Base-by-base conservation (phyloP, 73 alveolate species). In the Blepharisma stoltei region DNA sequence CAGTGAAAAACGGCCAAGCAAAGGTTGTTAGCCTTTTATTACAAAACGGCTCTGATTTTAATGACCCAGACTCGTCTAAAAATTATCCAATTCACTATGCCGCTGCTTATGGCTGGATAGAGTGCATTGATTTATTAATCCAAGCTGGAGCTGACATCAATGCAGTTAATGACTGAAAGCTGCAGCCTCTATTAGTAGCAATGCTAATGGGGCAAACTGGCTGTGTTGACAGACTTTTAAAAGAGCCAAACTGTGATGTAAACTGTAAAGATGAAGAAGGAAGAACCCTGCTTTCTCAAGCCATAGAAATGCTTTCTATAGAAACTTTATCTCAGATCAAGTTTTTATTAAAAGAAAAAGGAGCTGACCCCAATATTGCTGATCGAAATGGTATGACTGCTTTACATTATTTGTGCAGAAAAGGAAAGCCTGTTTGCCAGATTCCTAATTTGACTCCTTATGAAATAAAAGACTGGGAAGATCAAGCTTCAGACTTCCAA, bases 81-180 rank as follows among this genome's bases (percentile, higher is more conserved):
- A 96, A 96, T 73, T 77, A 88, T 23, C 98, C 99, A 9, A 83
- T 96, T 3, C 99, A 96, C 83, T 96, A 96, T 86, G 99, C 99
- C 41, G 94, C 98, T 53, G 98, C 98, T 0, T 96, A 88, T 50
- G 99, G 99, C 18, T 94, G 91, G 90, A 70, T 78, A 47, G 96
- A 90, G 6, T 86, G 96, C 44, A 85, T 92, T 27, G 94, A 92
- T 46, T 52, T 93, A 75, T 83, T 96, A 32, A 52, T 94, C 53
- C 70, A 85, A 45, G 98, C 96, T 0, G 99, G 98, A 68, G 98
- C 98, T 32, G 94, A 94, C 70, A 90, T 93, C 6, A 96, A 94
- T 84, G 90, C 95, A 27, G 76, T 68, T 43, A 96, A 96, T 82
- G 95, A 95, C 49, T 96, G 99, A 98, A 94, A 90, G 55, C 80